Evolutionary conservation across 257 asterid species (phyloP), one percentile per base, ranked within the genome.

Genomic region (Penstemon newberryi): DNA sequence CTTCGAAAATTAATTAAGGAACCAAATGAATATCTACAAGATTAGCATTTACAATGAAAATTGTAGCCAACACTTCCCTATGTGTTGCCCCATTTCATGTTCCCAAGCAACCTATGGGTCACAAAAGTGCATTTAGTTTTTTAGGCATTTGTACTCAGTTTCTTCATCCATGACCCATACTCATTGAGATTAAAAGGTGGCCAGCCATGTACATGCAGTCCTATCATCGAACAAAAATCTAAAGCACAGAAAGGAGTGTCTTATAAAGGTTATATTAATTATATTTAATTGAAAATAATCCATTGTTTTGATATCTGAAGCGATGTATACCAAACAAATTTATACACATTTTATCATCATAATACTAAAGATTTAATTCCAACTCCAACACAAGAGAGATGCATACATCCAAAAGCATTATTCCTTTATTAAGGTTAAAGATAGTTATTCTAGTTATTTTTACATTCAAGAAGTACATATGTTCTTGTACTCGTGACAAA

Each of bases 1-100:
- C 62, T 52, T 72, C 65, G 60, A 65, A 45, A 54, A 58, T 51
- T 61, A 69, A 69, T 49, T 65, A 54, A 77, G 69, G 57, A 66
- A 67, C 73, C 65, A 59, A 71, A 62, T 39, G 5, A 36, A 57
- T 39, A 60, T 47, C 61, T 41, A 58, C 50, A 69, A 10, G 41
- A 66, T 60, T 69, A 63, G 62, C 59, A 57, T 62, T 70, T 37
- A 69, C 63, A 59, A 68, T 36, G 42, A 60, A 68, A 58, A 56
- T 57, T 6, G 36, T 45, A 18, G 5, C 41, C 42, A 59, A 56
- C 47, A 56, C 41, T 25, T 46, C 45, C 70, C 50, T 13, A 61
- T 7, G 12, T 44, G 50, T 59, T 72, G 33, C 33, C 33, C 73
- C 38, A 57, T 36, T 69, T 65, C 57, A 74, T 60, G 58, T 46